A percentile compares a stretch with the other conserved stretches of the same genome.
phyloP scores from a whole-genome alignment of 768 basidiomycete genomes.

The Mrakia hoshinonis region DNA sequence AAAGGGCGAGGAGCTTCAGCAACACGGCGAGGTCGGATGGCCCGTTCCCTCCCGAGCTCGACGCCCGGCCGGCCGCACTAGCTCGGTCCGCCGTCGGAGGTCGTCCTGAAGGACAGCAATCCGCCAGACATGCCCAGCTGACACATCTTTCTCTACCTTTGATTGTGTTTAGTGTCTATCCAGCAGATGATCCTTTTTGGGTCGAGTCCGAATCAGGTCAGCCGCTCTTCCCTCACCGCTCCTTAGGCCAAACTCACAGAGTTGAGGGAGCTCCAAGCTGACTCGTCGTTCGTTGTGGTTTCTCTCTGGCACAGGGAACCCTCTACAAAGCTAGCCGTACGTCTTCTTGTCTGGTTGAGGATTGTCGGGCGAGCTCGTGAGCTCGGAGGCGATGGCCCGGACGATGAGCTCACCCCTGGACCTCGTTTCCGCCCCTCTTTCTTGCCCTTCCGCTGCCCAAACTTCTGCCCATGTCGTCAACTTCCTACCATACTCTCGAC shows the following conservation, averaged over 20 bases:
- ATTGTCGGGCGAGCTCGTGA: too few relatives aligned
- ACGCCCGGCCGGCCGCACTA: too few relatives aligned
- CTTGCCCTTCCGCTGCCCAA: background rate
- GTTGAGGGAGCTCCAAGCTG: too few relatives aligned
- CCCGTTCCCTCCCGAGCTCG: too few relatives aligned
- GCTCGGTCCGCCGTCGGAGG: too few relatives aligned
- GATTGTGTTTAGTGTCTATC: background rate
- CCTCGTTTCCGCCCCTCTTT: background rate
- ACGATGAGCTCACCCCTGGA: background rate
- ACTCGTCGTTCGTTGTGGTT: background rate
- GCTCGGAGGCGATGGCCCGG: too few relatives aligned
- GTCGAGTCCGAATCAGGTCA: background rate
- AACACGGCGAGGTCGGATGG: too few relatives aligned
- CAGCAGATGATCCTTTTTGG: constrained; percentile 13
- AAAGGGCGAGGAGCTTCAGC: too few relatives aligned
- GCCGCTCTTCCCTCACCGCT: background rate
- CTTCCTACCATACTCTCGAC: too few relatives aligned
- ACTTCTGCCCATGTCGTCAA: too few relatives aligned
- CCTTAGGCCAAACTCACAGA: too few relatives aligned
- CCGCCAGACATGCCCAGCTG: background rate
- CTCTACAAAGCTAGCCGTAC: constrained; percentile 7
- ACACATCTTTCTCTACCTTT: background rate
- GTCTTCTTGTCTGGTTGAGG: background rate
- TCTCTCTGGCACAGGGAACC: background rate
- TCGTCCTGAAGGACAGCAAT: constrained; percentile 21